A percentile compares a stretch with the other conserved stretches of the same genome.
phyloP scores from a whole-genome alignment of 169 alveolate genomes.

The Besnoitia besnoiti region DNA sequence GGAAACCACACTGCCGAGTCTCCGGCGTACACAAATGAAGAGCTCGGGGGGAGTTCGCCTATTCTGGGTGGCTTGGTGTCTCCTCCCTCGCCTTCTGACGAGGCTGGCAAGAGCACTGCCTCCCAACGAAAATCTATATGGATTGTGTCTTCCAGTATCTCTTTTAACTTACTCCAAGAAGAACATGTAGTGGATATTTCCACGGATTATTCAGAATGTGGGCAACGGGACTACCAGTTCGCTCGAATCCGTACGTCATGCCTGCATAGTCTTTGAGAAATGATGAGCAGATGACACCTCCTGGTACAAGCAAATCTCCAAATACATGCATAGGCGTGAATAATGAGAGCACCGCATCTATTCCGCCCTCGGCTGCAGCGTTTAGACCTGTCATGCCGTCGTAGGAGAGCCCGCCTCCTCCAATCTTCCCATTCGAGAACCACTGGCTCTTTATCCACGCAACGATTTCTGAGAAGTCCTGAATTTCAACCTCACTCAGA shows the following conservation, averaged over 20 bases:
- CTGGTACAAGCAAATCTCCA: conserved; percentile 76
- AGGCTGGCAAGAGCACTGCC: too few species aligned
- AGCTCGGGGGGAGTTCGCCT: too few species aligned
- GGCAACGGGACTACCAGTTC: conserved; percentile 71
- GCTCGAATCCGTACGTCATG: conserved; percentile 73
- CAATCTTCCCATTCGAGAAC: conserved; percentile 73
- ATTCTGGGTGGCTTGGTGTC: too few species aligned
- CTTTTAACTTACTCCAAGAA: conserved; percentile 69
- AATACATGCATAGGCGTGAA: conserved; percentile 74
- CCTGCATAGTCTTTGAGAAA: conserved; percentile 75
- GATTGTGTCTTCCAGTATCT: too few species aligned
- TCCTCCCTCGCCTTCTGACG: too few species aligned
- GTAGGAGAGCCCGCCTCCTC: conserved; percentile 76
- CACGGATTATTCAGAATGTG: conserved; percentile 69
- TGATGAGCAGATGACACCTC: conserved; percentile 73
- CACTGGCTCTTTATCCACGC: conserved; percentile 73
- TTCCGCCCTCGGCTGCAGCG: conserved; percentile 69
- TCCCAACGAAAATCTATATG: too few species aligned
- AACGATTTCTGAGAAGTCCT: conserved; percentile 69
- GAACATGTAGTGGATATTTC: conserved; percentile 70
- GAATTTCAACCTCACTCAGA: conserved; percentile 70
- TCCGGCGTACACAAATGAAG: too few species aligned
- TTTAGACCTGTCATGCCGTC: conserved; percentile 79
- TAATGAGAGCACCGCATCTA: conserved; percentile 64
- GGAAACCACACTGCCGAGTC: too few species aligned